Percentiles rank a stretch among this genome's conserved stretches.
Conservation (phyloP, 2,329 filamentous ascomycete species). For the Aspergillus sp. region DNA sequence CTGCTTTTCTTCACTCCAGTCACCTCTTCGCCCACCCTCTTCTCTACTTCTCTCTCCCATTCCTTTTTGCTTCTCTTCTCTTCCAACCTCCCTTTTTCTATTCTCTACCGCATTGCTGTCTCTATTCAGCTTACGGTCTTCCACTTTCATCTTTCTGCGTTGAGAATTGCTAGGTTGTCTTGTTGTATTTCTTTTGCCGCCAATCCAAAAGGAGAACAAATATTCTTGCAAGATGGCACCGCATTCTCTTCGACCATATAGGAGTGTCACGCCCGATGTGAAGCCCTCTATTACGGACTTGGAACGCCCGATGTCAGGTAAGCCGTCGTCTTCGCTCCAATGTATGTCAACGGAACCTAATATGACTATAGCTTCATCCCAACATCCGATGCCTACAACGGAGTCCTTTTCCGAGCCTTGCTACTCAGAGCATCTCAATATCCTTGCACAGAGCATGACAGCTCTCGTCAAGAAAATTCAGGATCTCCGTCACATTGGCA, state of each 20-base stretch:
- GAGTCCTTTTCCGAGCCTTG: neutral
- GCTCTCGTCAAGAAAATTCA: constrained; percentile 41
- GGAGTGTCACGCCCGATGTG: constrained; percentile 1
- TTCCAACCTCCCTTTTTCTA: neutral
- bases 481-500: constrained; percentile 69
- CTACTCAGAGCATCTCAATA: constrained; percentile 23
- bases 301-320: neutral
- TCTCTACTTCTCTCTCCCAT: neutral
- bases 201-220: neutral
- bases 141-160: neutral
- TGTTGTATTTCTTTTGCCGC: neutral
- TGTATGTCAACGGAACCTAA: neutral
- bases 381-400: constrained; percentile 3
- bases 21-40: neutral
- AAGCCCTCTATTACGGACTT: neutral
- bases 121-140: neutral
- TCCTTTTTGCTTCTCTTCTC: neutral
- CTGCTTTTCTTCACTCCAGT: neutral
- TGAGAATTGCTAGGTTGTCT: neutral
- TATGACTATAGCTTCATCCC: neutral
- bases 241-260: neutral
- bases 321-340: neutral
- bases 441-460: constrained; percentile 36
- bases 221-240: too few relatives aligned
- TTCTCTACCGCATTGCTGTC: neutral